phyloP scores from a whole-genome alignment of 2,329 filamentous ascomycete genomes.

The Setomelanomma holmii region DNA sequence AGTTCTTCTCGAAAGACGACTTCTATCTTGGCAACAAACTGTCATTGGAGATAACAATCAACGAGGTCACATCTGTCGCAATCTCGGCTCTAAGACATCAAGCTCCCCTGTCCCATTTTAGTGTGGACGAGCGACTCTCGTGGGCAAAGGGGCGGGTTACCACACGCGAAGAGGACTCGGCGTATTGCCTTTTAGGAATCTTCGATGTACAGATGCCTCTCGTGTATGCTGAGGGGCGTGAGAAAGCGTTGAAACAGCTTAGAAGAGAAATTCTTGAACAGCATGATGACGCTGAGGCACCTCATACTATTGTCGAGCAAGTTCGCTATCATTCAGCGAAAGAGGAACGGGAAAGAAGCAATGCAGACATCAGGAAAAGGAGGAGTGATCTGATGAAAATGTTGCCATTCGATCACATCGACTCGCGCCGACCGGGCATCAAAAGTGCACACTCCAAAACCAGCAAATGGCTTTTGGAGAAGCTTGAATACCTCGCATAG shows the following conservation, averaged over 20 bases:
- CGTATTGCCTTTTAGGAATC: constrained; percentile 2
- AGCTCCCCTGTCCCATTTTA: background rate
- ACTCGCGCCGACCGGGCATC: constrained; percentile 48
- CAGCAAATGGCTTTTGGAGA: constrained; percentile 52
- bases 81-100: background rate
- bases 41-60: background rate
- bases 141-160: background rate
- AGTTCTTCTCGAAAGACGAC: constrained; percentile 1
- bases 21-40: background rate
- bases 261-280: background rate
- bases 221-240: constrained; percentile 2
- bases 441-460: constrained; percentile 48
- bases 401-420: constrained; percentile 50
- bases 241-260: background rate
- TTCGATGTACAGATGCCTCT: background rate
- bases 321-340: too few relatives aligned
- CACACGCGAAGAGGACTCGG: constrained; percentile 3
- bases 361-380: too few relatives aligned
- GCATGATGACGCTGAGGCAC: constrained; percentile 1
- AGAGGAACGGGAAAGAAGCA: too few relatives aligned
- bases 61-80: background rate
- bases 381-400: constrained; percentile 38
- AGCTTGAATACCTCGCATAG: constrained; percentile 48
- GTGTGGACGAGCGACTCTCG: background rate
- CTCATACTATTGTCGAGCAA: too few relatives aligned